These are phyloP conservation scores for Epichloe brachyelytri DNA, from an alignment of 2,329 filamentous ascomycete genomes.

Conservation along the genomic window DNA sequence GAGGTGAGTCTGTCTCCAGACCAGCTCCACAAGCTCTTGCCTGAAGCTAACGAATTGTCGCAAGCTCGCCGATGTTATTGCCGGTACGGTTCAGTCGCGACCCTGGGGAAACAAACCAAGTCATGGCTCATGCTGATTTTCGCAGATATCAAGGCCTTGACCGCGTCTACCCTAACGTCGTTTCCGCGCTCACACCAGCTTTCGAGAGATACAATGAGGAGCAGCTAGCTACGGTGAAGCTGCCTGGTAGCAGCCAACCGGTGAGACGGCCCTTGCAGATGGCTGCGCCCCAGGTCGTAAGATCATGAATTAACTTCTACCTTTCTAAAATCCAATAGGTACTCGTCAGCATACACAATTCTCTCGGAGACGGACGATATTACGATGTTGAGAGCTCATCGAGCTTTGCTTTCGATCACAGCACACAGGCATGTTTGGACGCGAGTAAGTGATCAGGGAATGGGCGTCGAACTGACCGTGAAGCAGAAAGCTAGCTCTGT, in stretches of 20 bases:
- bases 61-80: conserved; percentile 83
- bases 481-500: conserved; percentile 65
- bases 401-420: conserved; percentile 81
- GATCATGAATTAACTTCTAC: not conserved
- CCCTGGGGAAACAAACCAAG: not conserved
- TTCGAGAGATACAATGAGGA: conserved; percentile 95
- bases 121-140: not conserved
- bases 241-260: conserved; percentile 67
- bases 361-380: conserved; percentile 68
- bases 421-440: conserved; percentile 46
- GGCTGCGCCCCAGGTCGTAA: not conserved
- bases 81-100: conserved; percentile 42
- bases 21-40: conserved; percentile 1
- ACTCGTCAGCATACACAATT: conserved; percentile 77
- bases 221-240: conserved; percentile 78
- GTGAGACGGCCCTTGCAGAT: conserved; percentile 14
- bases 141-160: conserved; percentile 80
- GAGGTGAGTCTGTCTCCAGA: conserved; percentile 53
- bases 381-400: conserved; percentile 81
- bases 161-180: conserved; percentile 52
- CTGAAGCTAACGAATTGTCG: conserved; percentile 16
- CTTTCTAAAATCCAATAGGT: conserved; percentile 36
- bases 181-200: conserved; percentile 64
- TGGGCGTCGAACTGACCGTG: conserved; percentile 1
- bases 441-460: no score